Conservation (phyloP, 2,329 filamentous ascomycete species). For the Fusarium nelsonii region DNA sequence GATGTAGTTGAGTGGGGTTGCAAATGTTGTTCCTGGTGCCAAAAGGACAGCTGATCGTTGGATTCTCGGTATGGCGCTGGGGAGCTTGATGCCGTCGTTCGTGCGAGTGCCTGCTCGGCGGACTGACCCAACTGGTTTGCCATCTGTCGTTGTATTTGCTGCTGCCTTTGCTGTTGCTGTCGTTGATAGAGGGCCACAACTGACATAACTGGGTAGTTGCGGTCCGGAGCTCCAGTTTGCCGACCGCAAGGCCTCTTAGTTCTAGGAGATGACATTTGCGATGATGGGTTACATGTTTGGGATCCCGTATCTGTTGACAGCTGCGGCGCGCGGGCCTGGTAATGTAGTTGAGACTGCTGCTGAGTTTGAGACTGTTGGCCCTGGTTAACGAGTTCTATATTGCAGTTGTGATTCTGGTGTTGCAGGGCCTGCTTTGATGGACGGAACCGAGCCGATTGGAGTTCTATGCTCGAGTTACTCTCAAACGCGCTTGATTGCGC, state of each 20-base stretch:
- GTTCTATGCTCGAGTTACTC: conserved; percentile 9
- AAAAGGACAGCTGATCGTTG: background rate
- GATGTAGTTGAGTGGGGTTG: conserved; percentile 23
- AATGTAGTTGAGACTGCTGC: conserved; percentile 20
- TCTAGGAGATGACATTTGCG: conserved; percentile 7
- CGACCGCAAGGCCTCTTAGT: conserved; percentile 8
- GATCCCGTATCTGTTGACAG: conserved; percentile 22
- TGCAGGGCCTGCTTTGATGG: conserved; percentile 20
- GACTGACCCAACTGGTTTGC: conserved; percentile 33
- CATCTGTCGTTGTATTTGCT: conserved; percentile 38
- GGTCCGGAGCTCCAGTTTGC: conserved; percentile 1
- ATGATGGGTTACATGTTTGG: conserved; percentile 7
- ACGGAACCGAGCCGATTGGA: conserved; percentile 23
- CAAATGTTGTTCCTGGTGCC: conserved; percentile 28
- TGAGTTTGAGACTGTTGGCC: conserved; percentile 26
- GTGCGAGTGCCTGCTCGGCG: conserved; percentile 20
- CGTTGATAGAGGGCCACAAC: conserved; percentile 28
- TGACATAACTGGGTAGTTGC: conserved; percentile 11
- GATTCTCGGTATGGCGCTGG: conserved; percentile 31
- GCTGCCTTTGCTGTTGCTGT: conserved; percentile 33
- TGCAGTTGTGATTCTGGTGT: conserved; percentile 16
- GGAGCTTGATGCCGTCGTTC: conserved; percentile 16
- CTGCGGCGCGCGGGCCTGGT: conserved; percentile 11
- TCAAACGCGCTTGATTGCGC: conserved; percentile 12
- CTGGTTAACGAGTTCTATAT: background rate